phyloP scores from a whole-genome alignment of 805 yeast genomes.

The Candida chilensis region DNA sequence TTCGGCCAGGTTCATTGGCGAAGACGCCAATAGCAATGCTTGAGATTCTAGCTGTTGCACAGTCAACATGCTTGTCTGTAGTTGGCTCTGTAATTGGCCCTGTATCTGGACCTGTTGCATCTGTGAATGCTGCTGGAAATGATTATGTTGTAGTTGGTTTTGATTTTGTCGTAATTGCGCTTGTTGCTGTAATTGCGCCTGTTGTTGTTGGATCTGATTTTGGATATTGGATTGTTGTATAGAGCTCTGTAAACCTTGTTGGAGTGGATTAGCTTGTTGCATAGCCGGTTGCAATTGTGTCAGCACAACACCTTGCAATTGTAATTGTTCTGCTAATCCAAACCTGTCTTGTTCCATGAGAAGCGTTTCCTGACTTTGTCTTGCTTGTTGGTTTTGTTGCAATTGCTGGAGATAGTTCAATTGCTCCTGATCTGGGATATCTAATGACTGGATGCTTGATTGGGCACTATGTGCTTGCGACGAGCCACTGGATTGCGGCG shows the following conservation, averaged over 20 bases:
- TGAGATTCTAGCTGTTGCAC: neutral
- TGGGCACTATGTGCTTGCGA: too few relatives aligned
- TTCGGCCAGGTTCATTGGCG: too few relatives aligned
- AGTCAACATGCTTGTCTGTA: too few relatives aligned
- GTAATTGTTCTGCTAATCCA: neutral
- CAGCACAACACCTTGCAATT: neutral
- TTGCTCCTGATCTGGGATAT: too few relatives aligned
- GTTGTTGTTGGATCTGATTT: conserved; percentile 4
- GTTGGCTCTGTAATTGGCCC: too few relatives aligned
- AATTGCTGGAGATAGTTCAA: neutral
- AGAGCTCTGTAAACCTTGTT: neutral
- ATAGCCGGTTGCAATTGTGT: neutral
- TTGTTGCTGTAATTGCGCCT: conserved; percentile 2
- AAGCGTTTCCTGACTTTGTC: neutral
- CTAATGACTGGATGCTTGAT: too few relatives aligned
- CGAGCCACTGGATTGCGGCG: too few relatives aligned
- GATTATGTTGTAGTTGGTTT: neutral
- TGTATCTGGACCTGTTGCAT: conserved; percentile 1
- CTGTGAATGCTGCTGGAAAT: too few relatives aligned
- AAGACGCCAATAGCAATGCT: neutral
- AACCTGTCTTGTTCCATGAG: neutral
- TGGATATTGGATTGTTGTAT: neutral
- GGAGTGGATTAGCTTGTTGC: neutral
- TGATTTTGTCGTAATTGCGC: neutral
- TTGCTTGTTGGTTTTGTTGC: neutral